Conservation (phyloP, 805 yeast genomes). For the Spathaspora boniae region DNA sequence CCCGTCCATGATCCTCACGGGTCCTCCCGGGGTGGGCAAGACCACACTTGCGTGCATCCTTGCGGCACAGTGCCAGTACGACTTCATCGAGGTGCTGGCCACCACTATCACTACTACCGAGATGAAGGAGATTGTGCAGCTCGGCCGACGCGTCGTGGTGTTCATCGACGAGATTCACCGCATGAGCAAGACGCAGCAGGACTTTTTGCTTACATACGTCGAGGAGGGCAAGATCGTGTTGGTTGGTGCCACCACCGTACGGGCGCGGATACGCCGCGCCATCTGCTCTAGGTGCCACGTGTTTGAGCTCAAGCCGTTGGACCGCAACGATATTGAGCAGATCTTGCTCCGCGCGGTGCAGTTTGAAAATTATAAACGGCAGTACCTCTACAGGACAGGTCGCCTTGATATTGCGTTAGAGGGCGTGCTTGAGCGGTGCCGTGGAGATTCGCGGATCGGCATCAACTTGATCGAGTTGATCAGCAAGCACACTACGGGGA, state of each 20-base stretch:
- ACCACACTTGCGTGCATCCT: constrained; percentile 75
- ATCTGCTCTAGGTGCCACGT: constrained; percentile 80
- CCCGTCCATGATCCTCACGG: constrained; percentile 90
- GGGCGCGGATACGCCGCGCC: constrained; percentile 77
- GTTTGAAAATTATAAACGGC: constrained; percentile 19
- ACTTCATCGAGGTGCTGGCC: constrained; percentile 79
- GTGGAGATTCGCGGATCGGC: constrained; percentile 34
- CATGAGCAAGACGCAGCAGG: constrained; percentile 84
- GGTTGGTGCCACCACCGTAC: constrained; percentile 95
- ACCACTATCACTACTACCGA: constrained; percentile 69
- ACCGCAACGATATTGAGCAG: constrained; percentile 43
- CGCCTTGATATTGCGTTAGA: too few species aligned
- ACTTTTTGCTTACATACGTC: constrained; percentile 74
- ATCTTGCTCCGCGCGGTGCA: constrained; percentile 59
- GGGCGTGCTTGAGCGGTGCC: constrained; percentile 10
- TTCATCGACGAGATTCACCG: constrained; percentile 94
- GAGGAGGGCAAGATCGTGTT: constrained; percentile 80
- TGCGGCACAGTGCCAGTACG: constrained; percentile 48
- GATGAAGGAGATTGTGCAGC: constrained; percentile 47
- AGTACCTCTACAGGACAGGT: constrained; percentile 1
- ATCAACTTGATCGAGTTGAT: constrained; percentile 31
- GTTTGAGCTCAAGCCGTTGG: constrained; percentile 60
- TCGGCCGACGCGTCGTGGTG: constrained; percentile 42
- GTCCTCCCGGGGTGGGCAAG: constrained; percentile 95
- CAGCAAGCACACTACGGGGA: constrained; percentile 13